phyloP scores from a whole-genome alignment of 1,284 basidiomycete species.

The Papiliotrema laurentii region DNA sequence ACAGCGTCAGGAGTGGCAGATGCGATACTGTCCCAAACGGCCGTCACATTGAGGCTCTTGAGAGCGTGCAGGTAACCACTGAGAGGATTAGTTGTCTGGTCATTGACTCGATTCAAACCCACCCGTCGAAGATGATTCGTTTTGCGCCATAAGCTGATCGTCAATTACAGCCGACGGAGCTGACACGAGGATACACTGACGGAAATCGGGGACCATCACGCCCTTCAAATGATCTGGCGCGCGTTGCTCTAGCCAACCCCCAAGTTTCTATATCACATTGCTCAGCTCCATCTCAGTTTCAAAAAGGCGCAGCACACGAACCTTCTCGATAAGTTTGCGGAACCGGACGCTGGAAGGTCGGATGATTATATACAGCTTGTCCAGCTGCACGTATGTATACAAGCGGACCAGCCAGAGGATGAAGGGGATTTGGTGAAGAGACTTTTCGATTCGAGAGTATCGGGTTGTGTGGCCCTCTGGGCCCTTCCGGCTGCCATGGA shows the following conservation, averaged over 20 bases:
- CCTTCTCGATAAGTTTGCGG: not conserved
- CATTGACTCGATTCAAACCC: conserved; percentile 4
- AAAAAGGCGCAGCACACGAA: not conserved
- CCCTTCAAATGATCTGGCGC: conserved; percentile 15
- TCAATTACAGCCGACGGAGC: not conserved
- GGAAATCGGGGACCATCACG: conserved; percentile 18
- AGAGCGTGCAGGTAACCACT: conserved; percentile 21
- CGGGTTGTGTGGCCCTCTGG: not conserved
- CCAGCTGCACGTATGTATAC: not conserved
- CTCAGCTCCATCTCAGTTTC: not conserved
- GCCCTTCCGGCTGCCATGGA: not conserved
- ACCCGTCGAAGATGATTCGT: conserved; percentile 28
- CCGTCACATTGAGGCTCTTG: conserved; percentile 19
- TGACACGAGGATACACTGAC: conserved; percentile 9
- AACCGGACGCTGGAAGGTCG: not conserved
- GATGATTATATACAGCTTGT: not conserved
- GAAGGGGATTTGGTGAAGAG: not conserved
- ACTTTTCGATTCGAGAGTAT: not conserved
- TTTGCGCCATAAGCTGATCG: conserved; percentile 23
- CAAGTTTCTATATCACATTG: conserved; percentile 1
- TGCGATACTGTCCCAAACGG: conserved; percentile 9
- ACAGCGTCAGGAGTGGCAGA: not conserved
- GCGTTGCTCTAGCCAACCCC: conserved; percentile 8
- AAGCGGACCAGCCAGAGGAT: not conserved
- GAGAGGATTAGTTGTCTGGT: not conserved